Conservation (phyloP, 78 protist genomes). For the slime mould (Dictyostelium discoideum) region DNA sequence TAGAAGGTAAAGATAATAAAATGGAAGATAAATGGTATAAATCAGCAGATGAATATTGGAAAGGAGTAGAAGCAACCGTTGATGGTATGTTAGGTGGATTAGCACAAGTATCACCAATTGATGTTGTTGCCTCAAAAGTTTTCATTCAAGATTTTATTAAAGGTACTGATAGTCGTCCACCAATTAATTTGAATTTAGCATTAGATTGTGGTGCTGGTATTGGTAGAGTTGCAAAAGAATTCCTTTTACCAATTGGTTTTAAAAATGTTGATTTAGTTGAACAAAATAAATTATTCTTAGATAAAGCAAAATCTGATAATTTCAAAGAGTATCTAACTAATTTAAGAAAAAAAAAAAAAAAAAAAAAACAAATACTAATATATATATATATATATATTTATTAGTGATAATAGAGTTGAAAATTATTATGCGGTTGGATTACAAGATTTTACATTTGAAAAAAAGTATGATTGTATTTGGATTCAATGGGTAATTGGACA, state of each 20-base stretch:
- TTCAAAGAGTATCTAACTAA: conserved; percentile 37
- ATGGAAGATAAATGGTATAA: conserved; percentile 60
- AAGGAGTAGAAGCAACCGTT: conserved; percentile 76
- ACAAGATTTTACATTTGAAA: conserved; percentile 73
- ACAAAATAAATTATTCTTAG: conserved; percentile 68
- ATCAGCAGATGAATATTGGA: conserved; percentile 82
- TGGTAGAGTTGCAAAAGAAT: conserved; percentile 85
- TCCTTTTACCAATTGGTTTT: conserved; percentile 80
- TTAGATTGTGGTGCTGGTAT: conserved; percentile 95
- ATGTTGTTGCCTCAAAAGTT: conserved; percentile 9
- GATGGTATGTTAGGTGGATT: conserved; percentile 90
- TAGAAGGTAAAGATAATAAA: not conserved
- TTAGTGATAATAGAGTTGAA: conserved; percentile 59
- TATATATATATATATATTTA: not conserved
- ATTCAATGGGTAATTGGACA: conserved; percentile 94
- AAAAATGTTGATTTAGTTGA: conserved; percentile 90
- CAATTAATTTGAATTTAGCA: not conserved
- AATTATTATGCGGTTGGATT: conserved; percentile 73
- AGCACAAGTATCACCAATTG: conserved; percentile 46
- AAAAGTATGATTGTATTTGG: conserved; percentile 88
- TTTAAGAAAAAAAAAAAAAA: too few relatives aligned
- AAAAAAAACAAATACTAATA: not conserved
- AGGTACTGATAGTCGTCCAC: not conserved
- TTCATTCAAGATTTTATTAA: conserved; percentile 46
- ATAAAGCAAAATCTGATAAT: conserved; percentile 61